These are phyloP conservation scores for Paecilomyces fulvus DNA, from an alignment of 2,329 filamentous ascomycete genomes.

Conservation along the genomic window DNA sequence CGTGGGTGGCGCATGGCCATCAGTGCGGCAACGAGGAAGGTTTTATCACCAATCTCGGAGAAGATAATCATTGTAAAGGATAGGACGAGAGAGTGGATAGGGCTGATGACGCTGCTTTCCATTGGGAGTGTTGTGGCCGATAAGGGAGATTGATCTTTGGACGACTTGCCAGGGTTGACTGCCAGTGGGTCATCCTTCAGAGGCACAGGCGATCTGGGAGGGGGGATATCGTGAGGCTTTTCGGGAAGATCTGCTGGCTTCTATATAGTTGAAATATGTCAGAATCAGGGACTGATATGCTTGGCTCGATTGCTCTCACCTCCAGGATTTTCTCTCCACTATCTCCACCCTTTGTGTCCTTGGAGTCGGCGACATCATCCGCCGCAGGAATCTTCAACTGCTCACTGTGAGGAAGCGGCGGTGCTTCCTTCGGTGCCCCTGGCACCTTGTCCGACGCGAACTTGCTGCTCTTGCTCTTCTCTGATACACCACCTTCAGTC, in stretches of 20 bases:
- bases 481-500: constrained; percentile 79
- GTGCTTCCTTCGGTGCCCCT: constrained; percentile 75
- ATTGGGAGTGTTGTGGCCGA: neutral
- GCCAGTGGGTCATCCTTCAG: constrained; percentile 29
- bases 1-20: constrained; percentile 99
- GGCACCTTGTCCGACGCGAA: constrained; percentile 66
- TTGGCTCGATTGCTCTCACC: constrained; percentile 35
- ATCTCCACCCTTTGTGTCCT: constrained; percentile 33
- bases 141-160: constrained; percentile 13
- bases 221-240: constrained; percentile 65
- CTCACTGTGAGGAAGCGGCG: constrained; percentile 72
- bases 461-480: constrained; percentile 71
- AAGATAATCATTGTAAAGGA: constrained; percentile 97
- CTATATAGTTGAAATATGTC: constrained; percentile 34
- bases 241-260: constrained; percentile 76
- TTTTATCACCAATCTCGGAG: constrained; percentile 97
- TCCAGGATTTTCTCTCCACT: constrained; percentile 41
- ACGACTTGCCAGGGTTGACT: constrained; percentile 23
- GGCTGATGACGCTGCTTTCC: constrained; percentile 52
- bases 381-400: constrained; percentile 53
- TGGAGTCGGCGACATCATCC: constrained; percentile 26
- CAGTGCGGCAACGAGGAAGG: constrained; percentile 88
- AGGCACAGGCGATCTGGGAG: constrained; percentile 49
- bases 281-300: neutral
- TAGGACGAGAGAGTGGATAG: constrained; percentile 79